Base-by-base conservation (phyloP, 2,329 filamentous ascomycete species). In the Ophiognomonia clavigignenti-juglandacearum region DNA sequence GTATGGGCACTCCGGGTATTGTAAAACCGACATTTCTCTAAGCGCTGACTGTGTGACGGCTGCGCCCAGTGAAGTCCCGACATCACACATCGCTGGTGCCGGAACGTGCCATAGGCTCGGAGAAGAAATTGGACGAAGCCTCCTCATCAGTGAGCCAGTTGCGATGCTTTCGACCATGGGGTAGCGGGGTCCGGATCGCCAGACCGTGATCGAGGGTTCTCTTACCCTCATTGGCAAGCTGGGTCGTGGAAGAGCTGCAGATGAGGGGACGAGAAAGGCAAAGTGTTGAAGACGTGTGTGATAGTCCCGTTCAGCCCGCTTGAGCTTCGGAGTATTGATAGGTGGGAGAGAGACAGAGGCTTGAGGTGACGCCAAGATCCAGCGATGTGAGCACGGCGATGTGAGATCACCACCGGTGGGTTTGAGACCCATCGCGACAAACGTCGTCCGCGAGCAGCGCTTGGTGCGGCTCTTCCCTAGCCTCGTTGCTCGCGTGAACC, bases 41-140 rank as follows among this genome's bases (percentile, higher is more conserved):
- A 40, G 37, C 43, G 43, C 43, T 32, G 43, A 20, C 23, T 34
- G 22, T 40, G 43, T 46, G 43, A 46, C 37, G 29, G 39, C 27
- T 20, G 29, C 43, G 35, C 23, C 43, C n/a, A 29, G 35, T 16
- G 23, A 13, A 5, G 26, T 19, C 16, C 9, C 37, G 22, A 35
- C 19, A 46, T 36, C 29, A 40, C 29, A 19, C n/a, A n/a, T 20
- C 9, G 14, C 23, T n/a, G 16, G 29, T 46, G 37, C 29, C 43
- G 16, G 4, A 23, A 27, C 22, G 18, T 36, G 31, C 16, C 37
- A 39, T 35, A 40, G 37, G 29, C 20, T 16, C 24, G 26, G 27
- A n/a, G 36, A 13, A 43, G 14, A 35, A 9, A 43, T 42, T 31
- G 10, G 29, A 23, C 18, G 40, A 18, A 7, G 19, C 8, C 40